Conservation (phyloP, 805 yeast species). For the Jamesozyma gamospora region DNA sequence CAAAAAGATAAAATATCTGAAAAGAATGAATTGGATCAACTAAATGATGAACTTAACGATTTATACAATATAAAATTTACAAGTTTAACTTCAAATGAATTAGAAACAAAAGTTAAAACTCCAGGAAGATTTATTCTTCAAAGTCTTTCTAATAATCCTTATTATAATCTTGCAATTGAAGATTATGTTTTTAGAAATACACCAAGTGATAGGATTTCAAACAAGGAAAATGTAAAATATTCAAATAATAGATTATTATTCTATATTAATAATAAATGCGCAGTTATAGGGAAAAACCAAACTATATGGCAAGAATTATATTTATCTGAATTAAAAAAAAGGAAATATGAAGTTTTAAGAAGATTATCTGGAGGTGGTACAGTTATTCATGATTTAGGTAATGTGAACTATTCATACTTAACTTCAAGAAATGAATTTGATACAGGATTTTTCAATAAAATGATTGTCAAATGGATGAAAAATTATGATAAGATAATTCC, state of each 20-base stretch:
- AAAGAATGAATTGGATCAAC: slow-evolving; percentile 16
- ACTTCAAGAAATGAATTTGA: slow-evolving; percentile 57
- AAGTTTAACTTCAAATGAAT: slow-evolving; percentile 10
- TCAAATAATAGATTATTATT: slow-evolving; percentile 47
- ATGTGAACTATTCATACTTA: slow-evolving; percentile 76
- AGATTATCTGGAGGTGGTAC: slow-evolving; percentile 93
- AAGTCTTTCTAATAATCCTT: slow-evolving; percentile 48
- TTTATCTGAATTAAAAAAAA: slow-evolving; percentile 39
- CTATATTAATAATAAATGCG: slow-evolving; percentile 72
- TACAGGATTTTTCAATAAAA: slow-evolving; percentile 43
- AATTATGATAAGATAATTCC: slow-evolving; percentile 7
- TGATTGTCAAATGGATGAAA: slow-evolving; percentile 33
- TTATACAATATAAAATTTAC: slow-evolving; percentile 15
- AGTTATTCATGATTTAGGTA: slow-evolving; percentile 88
- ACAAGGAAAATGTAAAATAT: background rate
- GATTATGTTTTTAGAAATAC: slow-evolving; percentile 60
- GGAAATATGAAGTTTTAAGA: slow-evolving; percentile 59
- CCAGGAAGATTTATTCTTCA: slow-evolving; percentile 52
- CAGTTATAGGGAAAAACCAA: slow-evolving; percentile 94
- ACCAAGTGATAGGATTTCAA: slow-evolving; percentile 30
- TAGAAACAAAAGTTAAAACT: slow-evolving; percentile 19
- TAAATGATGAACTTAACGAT: slow-evolving; percentile 28
- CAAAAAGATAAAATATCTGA: background rate
- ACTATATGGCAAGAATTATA: slow-evolving; percentile 87
- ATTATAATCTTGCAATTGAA: slow-evolving; percentile 70